A percentile compares a stretch with the other conserved stretches of the same genome.
Evolutionary conservation across 345 rosid species (phyloP).

Genomic region (Salix koriyanagi): DNA sequence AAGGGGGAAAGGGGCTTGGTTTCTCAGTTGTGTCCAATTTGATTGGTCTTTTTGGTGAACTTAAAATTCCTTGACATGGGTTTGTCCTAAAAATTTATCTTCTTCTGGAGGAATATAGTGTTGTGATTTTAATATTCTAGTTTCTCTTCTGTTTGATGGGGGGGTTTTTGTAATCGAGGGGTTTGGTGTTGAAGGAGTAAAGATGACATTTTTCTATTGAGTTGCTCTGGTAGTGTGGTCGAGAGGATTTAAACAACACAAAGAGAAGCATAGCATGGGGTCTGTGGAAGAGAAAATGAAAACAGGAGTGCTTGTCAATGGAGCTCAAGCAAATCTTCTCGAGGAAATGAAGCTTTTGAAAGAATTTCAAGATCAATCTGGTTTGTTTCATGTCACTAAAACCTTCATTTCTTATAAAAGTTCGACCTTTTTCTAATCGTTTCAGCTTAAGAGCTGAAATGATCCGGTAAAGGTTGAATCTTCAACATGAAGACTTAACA

Average conservation of each 20-base stretch:
- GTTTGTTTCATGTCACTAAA: constrained; percentile 33
- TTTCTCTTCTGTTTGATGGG: not conserved
- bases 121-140: not conserved
- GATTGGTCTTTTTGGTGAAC: constrained; percentile 24
- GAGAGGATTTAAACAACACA: not conserved
- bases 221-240: constrained; percentile 17
- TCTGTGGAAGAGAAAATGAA: constrained; percentile 68
- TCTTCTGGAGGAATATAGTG: not conserved
- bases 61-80: constrained; percentile 38
- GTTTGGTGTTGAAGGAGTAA: constrained; percentile 17
- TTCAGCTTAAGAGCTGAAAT: not conserved
- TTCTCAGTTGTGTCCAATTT: constrained; percentile 22
- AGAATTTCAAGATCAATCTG: constrained; percentile 85
- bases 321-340: constrained; percentile 47
- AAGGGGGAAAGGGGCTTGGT: not conserved
- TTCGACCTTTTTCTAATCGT: not conserved
- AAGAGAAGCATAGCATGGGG: constrained; percentile 32
- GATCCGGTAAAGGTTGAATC: constrained; percentile 5
- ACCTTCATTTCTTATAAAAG: not conserved
- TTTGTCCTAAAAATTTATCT: not conserved
- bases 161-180: not conserved
- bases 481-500: not conserved
- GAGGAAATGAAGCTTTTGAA: constrained; percentile 92
- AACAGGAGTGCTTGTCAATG: constrained; percentile 35
- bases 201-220: constrained; percentile 9